Percentiles rank a stretch among this genome's conserved stretches.
phyloP scores from a whole-genome alignment of 495 filamentous ascomycete genomes.

The Antarctomyces pellizariae region DNA sequence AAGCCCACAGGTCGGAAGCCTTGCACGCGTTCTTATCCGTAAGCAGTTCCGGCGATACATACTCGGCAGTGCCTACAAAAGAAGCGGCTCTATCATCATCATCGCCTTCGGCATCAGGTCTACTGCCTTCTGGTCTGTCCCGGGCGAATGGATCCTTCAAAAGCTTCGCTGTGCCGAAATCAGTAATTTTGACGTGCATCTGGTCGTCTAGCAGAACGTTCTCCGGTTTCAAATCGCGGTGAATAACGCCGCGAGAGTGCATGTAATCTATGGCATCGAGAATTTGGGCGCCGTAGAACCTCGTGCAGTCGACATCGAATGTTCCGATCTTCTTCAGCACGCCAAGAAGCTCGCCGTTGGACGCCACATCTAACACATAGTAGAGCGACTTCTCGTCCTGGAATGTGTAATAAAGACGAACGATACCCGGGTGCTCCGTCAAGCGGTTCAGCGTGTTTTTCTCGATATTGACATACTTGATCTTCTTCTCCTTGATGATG shows the following conservation, averaged over 20 bases:
- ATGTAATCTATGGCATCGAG: slow-evolving; percentile 94
- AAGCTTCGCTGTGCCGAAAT: slow-evolving; percentile 95
- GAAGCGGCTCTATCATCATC: slow-evolving; percentile 63
- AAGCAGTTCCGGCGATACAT: slow-evolving; percentile 88
- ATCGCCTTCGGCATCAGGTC: slow-evolving; percentile 25
- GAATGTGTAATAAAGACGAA: slow-evolving; percentile 95
- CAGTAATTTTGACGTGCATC: slow-evolving; percentile 97
- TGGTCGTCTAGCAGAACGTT: slow-evolving; percentile 88
- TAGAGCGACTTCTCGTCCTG: slow-evolving; percentile 92
- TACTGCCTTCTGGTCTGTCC: slow-evolving; percentile 14
- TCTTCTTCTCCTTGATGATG: slow-evolving; percentile 99
- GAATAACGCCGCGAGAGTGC: slow-evolving; percentile 89
- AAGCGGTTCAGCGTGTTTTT: slow-evolving; percentile 93
- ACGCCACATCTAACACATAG: slow-evolving; percentile 88
- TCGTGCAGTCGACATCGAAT: slow-evolving; percentile 88
- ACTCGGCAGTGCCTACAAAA: slow-evolving; percentile 96
- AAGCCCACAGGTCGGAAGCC: slow-evolving; percentile 94
- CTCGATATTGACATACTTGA: slow-evolving; percentile 99
- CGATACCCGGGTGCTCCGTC: slow-evolving; percentile 90
- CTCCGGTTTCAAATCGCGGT: slow-evolving; percentile 92
- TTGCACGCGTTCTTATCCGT: slow-evolving; percentile 95
- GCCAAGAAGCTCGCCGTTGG: slow-evolving; percentile 76
- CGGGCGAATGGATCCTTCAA: slow-evolving; percentile 39
- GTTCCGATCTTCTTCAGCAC: slow-evolving; percentile 82
- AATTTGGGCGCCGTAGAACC: slow-evolving; percentile 91